These are phyloP conservation scores for Globisporangium spinosum DNA, from an alignment of 352 stramenopile species.

Conservation along the genomic window DNA sequence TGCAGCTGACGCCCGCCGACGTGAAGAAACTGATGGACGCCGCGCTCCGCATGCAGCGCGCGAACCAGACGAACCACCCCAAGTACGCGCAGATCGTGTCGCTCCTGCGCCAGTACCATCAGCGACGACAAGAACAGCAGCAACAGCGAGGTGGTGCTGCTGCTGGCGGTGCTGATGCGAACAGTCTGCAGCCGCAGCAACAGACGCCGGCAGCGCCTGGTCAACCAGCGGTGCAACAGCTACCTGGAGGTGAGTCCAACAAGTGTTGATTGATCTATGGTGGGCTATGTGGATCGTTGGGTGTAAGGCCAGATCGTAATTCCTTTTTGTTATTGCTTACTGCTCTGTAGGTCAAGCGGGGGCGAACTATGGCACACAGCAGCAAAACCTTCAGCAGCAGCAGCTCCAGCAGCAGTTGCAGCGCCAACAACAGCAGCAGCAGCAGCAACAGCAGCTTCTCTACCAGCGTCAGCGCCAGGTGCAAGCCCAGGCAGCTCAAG, in stretches of 20 bases:
- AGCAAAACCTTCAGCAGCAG: slow-evolving; percentile 9
- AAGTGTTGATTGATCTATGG: no score
- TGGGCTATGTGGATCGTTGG: no score
- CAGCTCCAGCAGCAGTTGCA: slow-evolving; percentile 18
- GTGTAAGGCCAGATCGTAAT: no score
- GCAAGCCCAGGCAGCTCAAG: slow-evolving; percentile 22
- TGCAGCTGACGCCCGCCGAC: slow-evolving; percentile 53
- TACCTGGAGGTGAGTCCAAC: slow-evolving; percentile 1
- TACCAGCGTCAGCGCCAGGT: slow-evolving; percentile 34
- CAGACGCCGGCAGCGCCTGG: not conserved
- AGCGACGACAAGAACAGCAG: slow-evolving; percentile 25
- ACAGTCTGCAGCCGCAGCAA: slow-evolving; percentile 1
- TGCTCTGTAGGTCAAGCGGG: slow-evolving; percentile 5
- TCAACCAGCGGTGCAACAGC: not conserved
- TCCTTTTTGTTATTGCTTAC: no score
- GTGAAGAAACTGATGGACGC: slow-evolving; percentile 83
- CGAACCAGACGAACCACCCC: slow-evolving; percentile 71
- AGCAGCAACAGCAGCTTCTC: slow-evolving; percentile 24
- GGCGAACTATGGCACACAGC: not conserved
- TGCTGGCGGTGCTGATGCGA: not conserved
- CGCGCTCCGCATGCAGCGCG: slow-evolving; percentile 75
- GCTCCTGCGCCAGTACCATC: slow-evolving; percentile 77
- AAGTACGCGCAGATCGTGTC: slow-evolving; percentile 85
- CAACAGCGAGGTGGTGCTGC: slow-evolving; percentile 10
- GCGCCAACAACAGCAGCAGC: slow-evolving; percentile 28